Base-by-base conservation (phyloP, 139 green algal species). In the Tetradesmus lagerheimii region DNA sequence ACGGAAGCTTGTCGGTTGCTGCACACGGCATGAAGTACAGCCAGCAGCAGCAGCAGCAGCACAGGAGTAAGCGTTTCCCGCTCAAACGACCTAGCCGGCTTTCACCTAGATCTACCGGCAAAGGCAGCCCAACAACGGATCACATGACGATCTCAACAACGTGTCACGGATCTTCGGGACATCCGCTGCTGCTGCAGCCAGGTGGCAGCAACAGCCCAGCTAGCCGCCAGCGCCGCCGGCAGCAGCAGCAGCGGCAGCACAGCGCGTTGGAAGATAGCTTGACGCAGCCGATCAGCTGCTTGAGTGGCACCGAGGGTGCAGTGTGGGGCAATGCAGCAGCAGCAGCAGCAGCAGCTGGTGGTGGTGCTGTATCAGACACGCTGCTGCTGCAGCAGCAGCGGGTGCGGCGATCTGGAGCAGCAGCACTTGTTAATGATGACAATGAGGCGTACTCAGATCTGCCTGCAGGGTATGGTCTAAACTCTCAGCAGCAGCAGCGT, bases 21-120 rank as follows among this genome's bases (percentile, higher is more conserved):
- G 23, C 57, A 31, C 23, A 71, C 57, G 31, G 57, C 57, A 9
- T 71, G 20, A 71, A 31, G 57, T 23, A 31, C 23, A n/a, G 53
- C 35, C 41, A 85, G 79, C 79, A 85, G 79, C 79, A 67, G 75
- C 75, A 50, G 77, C 77, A 85, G 79, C 79, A 67, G 79, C 41
- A 41, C 8, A 31, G 50, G 16, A 85, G 34, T 38, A 85, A 67
- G 39, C n/a, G 41, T 3, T 85, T 67, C 34, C 79, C 39, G 27
- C 79, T 85, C 5, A 85, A 85, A 50, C 25, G 29, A 1, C 43
- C 27, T 8, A 85, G 41, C 41, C 53, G 79, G 41, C 14, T 66
- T 35, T 18, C 35, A 23, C 77, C 31, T 11, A n/a, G n/a, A n/a
- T n/a, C n/a, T n/a, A 38, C 8, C 25, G 74, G 74, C 43, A 66